Percentiles rank a stretch among this genome's conserved stretches.
Conservation (phyloP, 306 rosid genomes). For the Vigna nakashimae region DNA sequence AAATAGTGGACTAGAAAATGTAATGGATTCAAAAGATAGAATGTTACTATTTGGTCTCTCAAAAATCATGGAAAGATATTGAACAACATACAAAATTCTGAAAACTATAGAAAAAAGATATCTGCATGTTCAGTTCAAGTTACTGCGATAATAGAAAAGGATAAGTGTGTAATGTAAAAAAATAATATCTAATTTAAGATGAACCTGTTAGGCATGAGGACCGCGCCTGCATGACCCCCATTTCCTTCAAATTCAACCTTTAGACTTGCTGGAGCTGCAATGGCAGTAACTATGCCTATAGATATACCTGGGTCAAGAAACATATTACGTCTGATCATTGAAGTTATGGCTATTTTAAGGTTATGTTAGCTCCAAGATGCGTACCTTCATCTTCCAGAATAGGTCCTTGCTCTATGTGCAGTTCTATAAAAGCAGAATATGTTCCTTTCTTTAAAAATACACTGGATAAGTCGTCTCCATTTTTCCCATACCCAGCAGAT, state of each 20-base stretch:
- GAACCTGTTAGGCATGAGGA: slow-evolving; percentile 92
- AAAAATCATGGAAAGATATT: slow-evolving; percentile 14
- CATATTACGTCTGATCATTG: slow-evolving; percentile 4
- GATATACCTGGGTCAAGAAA: slow-evolving; percentile 65
- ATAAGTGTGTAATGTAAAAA: slow-evolving; percentile 16
- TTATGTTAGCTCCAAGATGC: slow-evolving; percentile 13
- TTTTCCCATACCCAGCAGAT: slow-evolving; percentile 79
- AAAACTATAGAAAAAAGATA: slow-evolving; percentile 13
- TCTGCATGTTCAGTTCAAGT: slow-evolving; percentile 19
- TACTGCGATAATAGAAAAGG: slow-evolving; percentile 28
- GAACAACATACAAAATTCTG: slow-evolving; percentile 22
- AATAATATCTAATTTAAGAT: slow-evolving; percentile 22
- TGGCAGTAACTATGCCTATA: slow-evolving; percentile 88
- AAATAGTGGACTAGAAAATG: slow-evolving; percentile 22
- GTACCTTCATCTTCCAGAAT: slow-evolving; percentile 90
- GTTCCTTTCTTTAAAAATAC: slow-evolving; percentile 76
- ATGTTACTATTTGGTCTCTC: slow-evolving; percentile 22
- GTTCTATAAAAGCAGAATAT: slow-evolving; percentile 90
- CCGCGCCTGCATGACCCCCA: slow-evolving; percentile 97
- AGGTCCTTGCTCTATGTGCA: slow-evolving; percentile 98
- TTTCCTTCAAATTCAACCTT: slow-evolving; percentile 92
- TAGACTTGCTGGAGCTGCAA: slow-evolving; percentile 95
- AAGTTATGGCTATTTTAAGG: slow-evolving; percentile 28
- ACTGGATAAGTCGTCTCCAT: slow-evolving; percentile 64
- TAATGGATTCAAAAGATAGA: slow-evolving; percentile 22